Evolutionary conservation across 2,329 filamentous ascomycete genomes (phyloP), one percentile per base, ranked within the genome.

Genomic region (Arachnopeziza araneosa): DNA sequence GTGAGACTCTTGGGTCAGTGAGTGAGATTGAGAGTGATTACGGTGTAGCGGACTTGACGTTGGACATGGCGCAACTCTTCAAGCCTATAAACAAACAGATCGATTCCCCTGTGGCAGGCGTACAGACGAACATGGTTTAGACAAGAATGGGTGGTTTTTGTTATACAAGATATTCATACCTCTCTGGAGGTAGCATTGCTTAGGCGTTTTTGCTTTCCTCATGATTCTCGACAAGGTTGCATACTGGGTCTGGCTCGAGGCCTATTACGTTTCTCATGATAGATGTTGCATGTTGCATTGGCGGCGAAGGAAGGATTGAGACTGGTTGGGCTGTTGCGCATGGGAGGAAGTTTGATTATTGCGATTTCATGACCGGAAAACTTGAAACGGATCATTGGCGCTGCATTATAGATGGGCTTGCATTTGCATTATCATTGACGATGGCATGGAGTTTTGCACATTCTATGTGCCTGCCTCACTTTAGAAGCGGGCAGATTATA

Each of bases 61-160:
- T 90, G 62, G 83, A 90, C 73, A 89, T 90, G 86, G 84, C 84
- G 69, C 79, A 85, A 67, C 78, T 91, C 55, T 90, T 91, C 72
- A 84, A 80, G 69, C 86, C 87, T 19, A 77, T 79, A 70, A 82
- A 68, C 74, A 77, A 63, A 55, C 68, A 73, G 72, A 63, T 74
- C 76, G 65, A 76, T 71, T 75, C 68, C 57, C 68, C 69, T n/a
- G 67, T 69, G 23, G 60, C 67, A 59, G 66, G 67, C 66, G 69
- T 69, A 62, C 67, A 70, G 62, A 71, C 66, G 58, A 68, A 66
- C 55, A 67, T 64, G 61, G 60, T 48, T 64, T 68, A 67, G 63
- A 64, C 54, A 26, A 54, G 56, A 60, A 52, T 60, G 56, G 64
- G 63, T 30, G 63, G 59, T 52, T 57, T 14, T 32, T 36, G 56